Evolutionary conservation across 2,329 filamentous ascomycete genomes (phyloP).

Genomic region (Lachnellula occidentalis): DNA sequence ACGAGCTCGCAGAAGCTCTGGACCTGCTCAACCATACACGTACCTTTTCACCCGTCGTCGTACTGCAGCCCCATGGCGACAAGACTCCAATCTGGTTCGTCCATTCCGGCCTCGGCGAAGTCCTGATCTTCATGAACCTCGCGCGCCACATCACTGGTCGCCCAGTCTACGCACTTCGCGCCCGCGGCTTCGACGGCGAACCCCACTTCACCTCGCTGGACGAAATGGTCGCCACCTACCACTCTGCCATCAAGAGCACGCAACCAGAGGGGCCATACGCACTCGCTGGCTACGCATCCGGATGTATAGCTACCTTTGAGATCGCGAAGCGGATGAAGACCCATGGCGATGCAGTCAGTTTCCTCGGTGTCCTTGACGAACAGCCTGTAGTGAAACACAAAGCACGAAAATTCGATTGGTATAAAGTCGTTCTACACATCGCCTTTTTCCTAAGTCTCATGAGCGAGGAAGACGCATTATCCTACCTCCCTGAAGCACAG

Average conservation of each 20-base stretch:
- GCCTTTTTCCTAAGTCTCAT: conserved; percentile 35
- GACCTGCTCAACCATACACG: conserved; percentile 15
- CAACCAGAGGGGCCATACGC: conserved; percentile 48
- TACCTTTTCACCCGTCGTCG: conserved; percentile 33
- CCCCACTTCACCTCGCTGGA: conserved; percentile 33
- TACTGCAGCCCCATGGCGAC: conserved; percentile 27
- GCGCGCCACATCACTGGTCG: conserved; percentile 36
- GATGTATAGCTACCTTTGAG: conserved; percentile 46
- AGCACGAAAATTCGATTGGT: conserved; percentile 30
- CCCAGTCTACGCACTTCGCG: conserved; percentile 41
- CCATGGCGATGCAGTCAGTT: conserved; percentile 35
- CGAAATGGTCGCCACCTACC: conserved; percentile 39
- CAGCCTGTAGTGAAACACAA: conserved; percentile 42
- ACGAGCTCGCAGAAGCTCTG: conserved; percentile 27
- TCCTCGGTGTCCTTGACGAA: conserved; percentile 42
- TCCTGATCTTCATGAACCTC: conserved; percentile 38
- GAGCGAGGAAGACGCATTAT: conserved; percentile 34
- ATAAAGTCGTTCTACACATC: conserved; percentile 32
- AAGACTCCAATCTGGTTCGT: conserved; percentile 38
- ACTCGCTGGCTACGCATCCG: conserved; percentile 47
- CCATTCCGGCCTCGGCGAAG: conserved; percentile 39
- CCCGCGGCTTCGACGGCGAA: conserved; percentile 36
- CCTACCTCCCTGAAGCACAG: conserved; percentile 33
- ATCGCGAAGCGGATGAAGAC: conserved; percentile 40
- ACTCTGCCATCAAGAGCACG: conserved; percentile 32